Evolutionary conservation across 129 eudicot species (phyloP), one percentile per base, ranked within the genome.

Genomic region (Flaveria ramosissima): DNA sequence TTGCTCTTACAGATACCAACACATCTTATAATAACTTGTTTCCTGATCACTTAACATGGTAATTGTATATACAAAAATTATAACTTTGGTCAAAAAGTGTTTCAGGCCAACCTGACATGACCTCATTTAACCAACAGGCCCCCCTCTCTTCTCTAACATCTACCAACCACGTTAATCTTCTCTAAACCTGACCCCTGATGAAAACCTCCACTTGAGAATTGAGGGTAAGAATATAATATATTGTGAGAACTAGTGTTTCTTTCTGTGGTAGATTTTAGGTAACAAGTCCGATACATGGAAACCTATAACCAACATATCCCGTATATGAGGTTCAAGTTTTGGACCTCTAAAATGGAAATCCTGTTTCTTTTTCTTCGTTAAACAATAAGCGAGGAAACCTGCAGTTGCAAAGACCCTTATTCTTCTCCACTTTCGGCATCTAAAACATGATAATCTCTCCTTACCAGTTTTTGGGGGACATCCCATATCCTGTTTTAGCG

Each of bases 1-100:
- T 32, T 32, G 39, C 39, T 32, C 7, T 32, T 32, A 32, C 7
- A 32, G 7, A 32, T 32, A 32, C 97, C 98, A 63, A 93, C 97
- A 69, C 98, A 93, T 74, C 42, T 48, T 23, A 0, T 60, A 23
- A 57, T 9, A 57, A 9, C 20, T 20, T 20, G 0, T 57, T 71
- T 8, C 7, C 14, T 15, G 26, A 3, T 71, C 36, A 10, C 24
- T 21, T 59, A 59, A 10, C 3, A 32, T 32, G 3, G 11, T 59
- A 23, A 59, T 10, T 1, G 21, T 59, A 9, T 17, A 59, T 21
- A 17, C 3, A 19, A 19, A 51, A 0, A 51, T 5, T 16, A 14
- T 3, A 4, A 15, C n/a, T 51, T 16, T 16, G 9, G 19, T 4
- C 57, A 16, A 7, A 51, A 16, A 15, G 57, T 15, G 57, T 51